A percentile compares a stretch with the other conserved stretches of the same genome.
Conservation (phyloP, 2,329 filamentous ascomycete species). For the Fusarium sp. region DNA sequence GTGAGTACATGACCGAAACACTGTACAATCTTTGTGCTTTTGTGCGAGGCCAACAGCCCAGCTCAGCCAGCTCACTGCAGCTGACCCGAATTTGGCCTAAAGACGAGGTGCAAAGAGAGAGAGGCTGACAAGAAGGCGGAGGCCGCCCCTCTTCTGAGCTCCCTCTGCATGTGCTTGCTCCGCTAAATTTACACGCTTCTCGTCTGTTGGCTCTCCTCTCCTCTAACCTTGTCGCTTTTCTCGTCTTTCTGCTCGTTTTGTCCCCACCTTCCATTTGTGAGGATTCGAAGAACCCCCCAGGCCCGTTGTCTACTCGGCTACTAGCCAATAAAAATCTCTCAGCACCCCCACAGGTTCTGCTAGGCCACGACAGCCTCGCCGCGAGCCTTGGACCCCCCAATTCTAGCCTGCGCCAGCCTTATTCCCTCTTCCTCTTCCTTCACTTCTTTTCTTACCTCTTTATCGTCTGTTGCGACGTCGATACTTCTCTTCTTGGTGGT, state of each 20-base stretch:
- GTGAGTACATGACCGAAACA: slow-evolving; percentile 38
- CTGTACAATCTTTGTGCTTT: slow-evolving; percentile 27
- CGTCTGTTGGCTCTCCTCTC: slow-evolving; percentile 32
- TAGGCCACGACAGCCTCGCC: slow-evolving; percentile 50
- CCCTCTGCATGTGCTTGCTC: slow-evolving; percentile 1
- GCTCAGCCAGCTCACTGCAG: slow-evolving; percentile 37
- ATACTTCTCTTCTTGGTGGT: slow-evolving; percentile 25
- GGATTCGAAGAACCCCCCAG: slow-evolving; percentile 7
- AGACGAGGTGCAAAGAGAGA: slow-evolving; percentile 20
- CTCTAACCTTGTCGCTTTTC: slow-evolving; percentile 14
- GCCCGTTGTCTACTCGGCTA: slow-evolving; percentile 41
- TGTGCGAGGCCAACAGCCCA: slow-evolving; percentile 37
- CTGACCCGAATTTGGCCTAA: slow-evolving; percentile 20
- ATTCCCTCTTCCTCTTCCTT: slow-evolving; percentile 44
- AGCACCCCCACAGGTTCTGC: slow-evolving; percentile 39
- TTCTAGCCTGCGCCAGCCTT: slow-evolving; percentile 49
- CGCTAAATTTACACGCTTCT: slow-evolving; percentile 14
- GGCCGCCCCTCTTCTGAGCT: slow-evolving; percentile 40
- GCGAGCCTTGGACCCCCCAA: slow-evolving; percentile 48
- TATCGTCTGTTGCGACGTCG: slow-evolving; percentile 22
- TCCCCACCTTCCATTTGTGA: slow-evolving; percentile 25
- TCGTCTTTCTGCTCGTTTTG: slow-evolving; percentile 33
- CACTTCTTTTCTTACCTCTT: slow-evolving; percentile 24
- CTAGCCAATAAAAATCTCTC: slow-evolving; percentile 46
- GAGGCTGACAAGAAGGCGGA: slow-evolving; percentile 50